Conservation (phyloP, 78 protist species). For the Corallochytrium limacisporum region DNA sequence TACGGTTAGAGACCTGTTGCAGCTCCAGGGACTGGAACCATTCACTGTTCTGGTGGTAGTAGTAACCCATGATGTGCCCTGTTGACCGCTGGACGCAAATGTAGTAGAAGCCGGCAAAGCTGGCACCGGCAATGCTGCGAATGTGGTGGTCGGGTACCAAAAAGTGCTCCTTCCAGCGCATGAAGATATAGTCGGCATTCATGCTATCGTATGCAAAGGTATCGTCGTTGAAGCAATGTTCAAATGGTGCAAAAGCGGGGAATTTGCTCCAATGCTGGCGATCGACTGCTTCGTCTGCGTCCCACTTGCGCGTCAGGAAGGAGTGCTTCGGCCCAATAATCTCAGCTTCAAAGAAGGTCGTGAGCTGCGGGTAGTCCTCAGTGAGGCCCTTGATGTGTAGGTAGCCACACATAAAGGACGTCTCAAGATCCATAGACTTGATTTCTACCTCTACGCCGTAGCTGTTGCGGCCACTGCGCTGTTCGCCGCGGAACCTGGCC, state of each 20-base stretch:
- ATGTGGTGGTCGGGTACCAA: slow-evolving; percentile 54
- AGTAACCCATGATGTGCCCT: slow-evolving; percentile 32
- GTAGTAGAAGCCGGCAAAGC: slow-evolving; percentile 53
- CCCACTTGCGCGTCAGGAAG: slow-evolving; percentile 52
- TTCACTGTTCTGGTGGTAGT: slow-evolving; percentile 33
- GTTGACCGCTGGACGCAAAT: slow-evolving; percentile 41
- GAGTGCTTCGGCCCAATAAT: slow-evolving; percentile 37
- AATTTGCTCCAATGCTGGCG: slow-evolving; percentile 37
- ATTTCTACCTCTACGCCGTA: slow-evolving; percentile 1
- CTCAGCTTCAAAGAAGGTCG: slow-evolving; percentile 57
- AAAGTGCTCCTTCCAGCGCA: slow-evolving; percentile 64
- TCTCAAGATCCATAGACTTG: slow-evolving; percentile 5
- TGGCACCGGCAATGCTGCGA: slow-evolving; percentile 41
- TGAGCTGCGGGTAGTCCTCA: slow-evolving; percentile 38
- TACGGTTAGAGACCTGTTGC: no score
- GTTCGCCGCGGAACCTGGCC: background rate
- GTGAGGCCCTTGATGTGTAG: slow-evolving; percentile 12
- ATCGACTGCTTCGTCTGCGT: slow-evolving; percentile 40
- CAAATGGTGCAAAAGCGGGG: slow-evolving; percentile 13
- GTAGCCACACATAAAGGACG: slow-evolving; percentile 8
- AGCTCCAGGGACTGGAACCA: no score
- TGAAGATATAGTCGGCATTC: slow-evolving; percentile 25
- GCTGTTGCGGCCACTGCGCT: background rate
- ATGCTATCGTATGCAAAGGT: slow-evolving; percentile 17
- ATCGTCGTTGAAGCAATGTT: slow-evolving; percentile 5